These are phyloP conservation scores for Saturnispora sekii DNA, from an alignment of 805 yeast species.

Conservation along the genomic window DNA sequence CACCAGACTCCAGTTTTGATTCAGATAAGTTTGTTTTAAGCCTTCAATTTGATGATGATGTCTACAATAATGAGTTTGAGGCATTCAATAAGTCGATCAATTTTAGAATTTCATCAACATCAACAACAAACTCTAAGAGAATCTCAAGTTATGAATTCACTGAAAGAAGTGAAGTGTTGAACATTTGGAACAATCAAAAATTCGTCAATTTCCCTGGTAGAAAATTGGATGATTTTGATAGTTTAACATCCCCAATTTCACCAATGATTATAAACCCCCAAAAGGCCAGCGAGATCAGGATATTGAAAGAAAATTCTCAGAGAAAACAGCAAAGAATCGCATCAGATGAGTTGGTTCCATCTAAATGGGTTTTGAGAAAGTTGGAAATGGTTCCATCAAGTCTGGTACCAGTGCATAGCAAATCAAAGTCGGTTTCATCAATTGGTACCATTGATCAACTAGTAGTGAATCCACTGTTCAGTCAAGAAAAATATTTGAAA, in stretches of 20 bases:
- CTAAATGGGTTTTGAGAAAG: conserved; percentile 9
- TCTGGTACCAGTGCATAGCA: neutral
- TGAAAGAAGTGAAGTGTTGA: conserved; percentile 3
- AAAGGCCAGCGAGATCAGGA: conserved; percentile 19
- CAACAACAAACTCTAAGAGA: conserved; percentile 4
- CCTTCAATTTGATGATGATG: conserved; percentile 34
- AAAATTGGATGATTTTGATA: conserved; percentile 18
- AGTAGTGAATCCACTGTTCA: conserved; percentile 4
- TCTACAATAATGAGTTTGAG: conserved; percentile 24
- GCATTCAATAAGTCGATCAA: conserved; percentile 24
- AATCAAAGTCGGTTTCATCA: neutral
- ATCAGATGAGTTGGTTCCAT: conserved; percentile 5
- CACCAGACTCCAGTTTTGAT: conserved; percentile 17
- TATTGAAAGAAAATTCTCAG: conserved; percentile 9
- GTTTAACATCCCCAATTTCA: conserved; percentile 20
- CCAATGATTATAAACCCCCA: conserved; percentile 15
- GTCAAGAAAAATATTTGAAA: neutral
- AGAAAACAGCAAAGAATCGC: neutral
- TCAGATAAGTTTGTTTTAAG: conserved; percentile 20
- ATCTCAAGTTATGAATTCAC: conserved; percentile 7
- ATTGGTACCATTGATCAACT: neutral
- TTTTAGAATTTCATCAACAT: conserved; percentile 8
- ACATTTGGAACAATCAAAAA: conserved; percentile 22
- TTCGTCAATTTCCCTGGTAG: conserved; percentile 11
- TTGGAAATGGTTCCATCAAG: conserved; percentile 13